Conservation (phyloP, 306 rosid species). For the Hippophae rhamnoides region DNA sequence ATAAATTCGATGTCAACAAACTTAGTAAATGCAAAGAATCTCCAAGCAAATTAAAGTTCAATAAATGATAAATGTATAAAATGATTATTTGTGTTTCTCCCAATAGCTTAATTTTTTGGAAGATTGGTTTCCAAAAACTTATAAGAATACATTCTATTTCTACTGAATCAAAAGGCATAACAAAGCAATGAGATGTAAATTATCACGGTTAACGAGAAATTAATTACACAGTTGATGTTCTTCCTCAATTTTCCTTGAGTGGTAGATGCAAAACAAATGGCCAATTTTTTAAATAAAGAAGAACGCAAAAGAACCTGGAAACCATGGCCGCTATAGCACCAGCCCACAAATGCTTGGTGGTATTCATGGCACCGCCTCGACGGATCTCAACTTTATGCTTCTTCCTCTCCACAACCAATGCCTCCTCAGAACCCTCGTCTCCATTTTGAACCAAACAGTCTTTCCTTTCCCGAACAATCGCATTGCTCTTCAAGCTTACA, state of each 20-base stretch:
- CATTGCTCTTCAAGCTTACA: conserved; percentile 49
- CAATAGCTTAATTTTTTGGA: no score
- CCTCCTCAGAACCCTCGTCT: conserved; percentile 36
- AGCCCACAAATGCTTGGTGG: conserved; percentile 88
- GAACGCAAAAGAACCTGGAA: conserved; percentile 49
- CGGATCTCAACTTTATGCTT: conserved; percentile 33
- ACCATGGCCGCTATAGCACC: conserved; percentile 99
- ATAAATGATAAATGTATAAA: not conserved
- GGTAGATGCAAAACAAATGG: not conserved
- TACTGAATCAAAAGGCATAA: not conserved
- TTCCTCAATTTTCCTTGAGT: not conserved
- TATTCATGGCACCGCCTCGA: conserved; percentile 55
- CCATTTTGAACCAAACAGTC: conserved; percentile 32
- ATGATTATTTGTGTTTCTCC: not conserved
- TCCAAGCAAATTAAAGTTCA: not conserved
- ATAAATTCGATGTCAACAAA: not conserved
- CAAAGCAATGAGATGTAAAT: not conserved
- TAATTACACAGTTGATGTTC: no score
- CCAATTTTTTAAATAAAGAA: not conserved
- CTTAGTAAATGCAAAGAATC: not conserved
- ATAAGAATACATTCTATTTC: no score
- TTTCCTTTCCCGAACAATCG: conserved; percentile 41
- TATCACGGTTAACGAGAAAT: not conserved
- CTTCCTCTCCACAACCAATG: conserved; percentile 23
- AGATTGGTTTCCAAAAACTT: no score